Base-by-base conservation (phyloP, 345 rosid species). In the Bruguiera gymnorhiza region DNA sequence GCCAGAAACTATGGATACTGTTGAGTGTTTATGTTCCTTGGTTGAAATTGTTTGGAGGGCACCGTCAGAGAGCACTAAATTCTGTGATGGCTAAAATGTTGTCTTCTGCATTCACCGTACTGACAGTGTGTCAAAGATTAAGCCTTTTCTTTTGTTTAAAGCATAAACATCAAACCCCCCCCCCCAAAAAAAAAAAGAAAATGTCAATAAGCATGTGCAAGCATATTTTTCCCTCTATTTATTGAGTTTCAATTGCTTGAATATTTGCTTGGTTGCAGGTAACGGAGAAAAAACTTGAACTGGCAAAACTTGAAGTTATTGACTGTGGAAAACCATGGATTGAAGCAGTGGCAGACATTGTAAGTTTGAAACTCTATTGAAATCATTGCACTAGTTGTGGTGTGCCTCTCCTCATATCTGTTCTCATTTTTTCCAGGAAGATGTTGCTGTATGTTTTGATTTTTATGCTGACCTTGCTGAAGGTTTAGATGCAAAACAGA, bases 401-500 rank as follows among this genome's bases (percentile, higher is more conserved):
- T 62, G 65, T 21, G 18, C 51, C 50, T 54, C 67, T 46, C 63
- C 73, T 70, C 50, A 78, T 37, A 21, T 68, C 62, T 46, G 63
- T 65, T 76, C 46, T 70, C 23, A 68, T 85, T 66, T 77, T 65
- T 43, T 75, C 15, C 83, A 96, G 98, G 99, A 96, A 78, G 99
- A 96, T 84, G 97, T 92, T 69, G 94, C 98, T 67, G 98, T 86
- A 26, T 96, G 99, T 80, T 96, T 96, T 51, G 97, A 92, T 72
- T 96, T 88, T 74, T 92, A 87, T 64, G 99, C 99, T 29, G 98
- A 89, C 74, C 89, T 96, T 70, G 99, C 99, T 69, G 97, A 90
- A 83, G 95, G 87, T 36, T 79, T 92, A 72, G 99, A 96, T 82
- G 89, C 93, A 50, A 90, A 90, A 82, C 92, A 89, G 79, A 89